phyloP scores from a whole-genome alignment of 768 basidiomycete species.

The Leucocoprinus leucothites region DNA sequence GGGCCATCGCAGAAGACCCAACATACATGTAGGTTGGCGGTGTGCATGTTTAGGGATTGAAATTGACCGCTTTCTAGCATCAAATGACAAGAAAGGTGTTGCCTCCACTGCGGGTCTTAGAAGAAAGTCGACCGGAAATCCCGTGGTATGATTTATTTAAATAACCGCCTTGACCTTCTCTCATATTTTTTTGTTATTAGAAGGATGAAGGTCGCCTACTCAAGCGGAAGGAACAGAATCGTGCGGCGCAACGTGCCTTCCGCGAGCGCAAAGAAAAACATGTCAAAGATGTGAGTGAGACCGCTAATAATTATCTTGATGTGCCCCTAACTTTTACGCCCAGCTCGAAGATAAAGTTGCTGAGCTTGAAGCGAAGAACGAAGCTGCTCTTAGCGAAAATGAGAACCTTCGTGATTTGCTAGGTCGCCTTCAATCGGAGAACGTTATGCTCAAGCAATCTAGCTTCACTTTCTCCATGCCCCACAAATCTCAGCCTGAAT shows the following conservation, averaged over 20 bases:
- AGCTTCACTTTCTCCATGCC: conserved; percentile 86
- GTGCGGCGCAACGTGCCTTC: conserved; percentile 96
- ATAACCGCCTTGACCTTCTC: background rate
- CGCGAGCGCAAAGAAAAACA: conserved; percentile 96
- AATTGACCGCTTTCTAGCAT: conserved; percentile 12
- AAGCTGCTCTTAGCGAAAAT: conserved; percentile 71
- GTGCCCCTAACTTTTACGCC: conserved; percentile 8
- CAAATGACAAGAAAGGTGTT: conserved; percentile 24
- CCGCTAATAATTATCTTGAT: conserved; percentile 7
- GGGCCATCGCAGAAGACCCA: conserved; percentile 67
- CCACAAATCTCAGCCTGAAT: conserved; percentile 11
- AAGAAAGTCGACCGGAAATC: conserved; percentile 32
- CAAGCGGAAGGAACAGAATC: conserved; percentile 96
- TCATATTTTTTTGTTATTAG: conserved; percentile 17
- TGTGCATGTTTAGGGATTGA: background rate
- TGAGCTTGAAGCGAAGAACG: conserved; percentile 80
- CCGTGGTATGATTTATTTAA: conserved; percentile 21
- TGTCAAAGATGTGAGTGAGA: conserved; percentile 82
- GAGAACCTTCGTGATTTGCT: conserved; percentile 87
- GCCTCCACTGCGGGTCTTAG: conserved; percentile 21
- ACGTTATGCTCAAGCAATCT: conserved; percentile 73
- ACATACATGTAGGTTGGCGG: conserved; percentile 49
- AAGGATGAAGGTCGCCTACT: conserved; percentile 74
- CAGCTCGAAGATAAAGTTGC: conserved; percentile 92
- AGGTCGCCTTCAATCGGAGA: conserved; percentile 82